Evolutionary conservation across 75 land plant genomes (phyloP).

Genomic region (Sequoia sempervirens): DNA sequence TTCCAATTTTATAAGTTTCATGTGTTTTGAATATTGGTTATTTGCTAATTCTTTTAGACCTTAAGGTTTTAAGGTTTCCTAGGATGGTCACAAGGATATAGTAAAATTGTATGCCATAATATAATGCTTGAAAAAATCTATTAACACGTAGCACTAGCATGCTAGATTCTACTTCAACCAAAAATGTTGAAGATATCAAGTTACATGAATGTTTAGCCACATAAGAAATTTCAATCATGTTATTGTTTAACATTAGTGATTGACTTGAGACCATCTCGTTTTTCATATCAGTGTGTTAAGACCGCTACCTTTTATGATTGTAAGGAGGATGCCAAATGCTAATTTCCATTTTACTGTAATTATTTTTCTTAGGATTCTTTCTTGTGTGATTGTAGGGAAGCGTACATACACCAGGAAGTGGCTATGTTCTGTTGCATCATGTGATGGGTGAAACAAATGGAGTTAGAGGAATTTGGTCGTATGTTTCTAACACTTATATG

Average conservation of each 20-base stretch:
- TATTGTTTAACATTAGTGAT: background rate
- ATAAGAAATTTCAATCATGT: background rate
- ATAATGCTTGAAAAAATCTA: background rate
- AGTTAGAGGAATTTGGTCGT: conserved; percentile 96
- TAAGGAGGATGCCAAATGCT: background rate
- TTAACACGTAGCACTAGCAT: background rate
- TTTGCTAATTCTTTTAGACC: background rate
- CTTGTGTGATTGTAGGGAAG: conserved; percentile 43
- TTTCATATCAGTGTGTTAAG: background rate
- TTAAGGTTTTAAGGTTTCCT: background rate
- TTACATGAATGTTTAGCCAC: background rate
- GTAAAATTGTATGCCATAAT: background rate
- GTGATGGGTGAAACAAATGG: conserved; percentile 99
- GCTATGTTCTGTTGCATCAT: conserved; percentile 98
- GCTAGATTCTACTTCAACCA: background rate
- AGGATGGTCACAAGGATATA: background rate
- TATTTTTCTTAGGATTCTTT: background rate
- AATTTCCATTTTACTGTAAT: background rate
- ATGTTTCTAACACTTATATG: conserved; percentile 29
- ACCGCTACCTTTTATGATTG: background rate
- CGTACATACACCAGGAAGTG: conserved; percentile 91
- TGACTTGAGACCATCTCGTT: background rate
- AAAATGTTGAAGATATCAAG: background rate
- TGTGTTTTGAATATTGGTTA: background rate
- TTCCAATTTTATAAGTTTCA: background rate